Conservation (phyloP, 768 basidiomycete species). For the Amanita subjunquillea region DNA sequence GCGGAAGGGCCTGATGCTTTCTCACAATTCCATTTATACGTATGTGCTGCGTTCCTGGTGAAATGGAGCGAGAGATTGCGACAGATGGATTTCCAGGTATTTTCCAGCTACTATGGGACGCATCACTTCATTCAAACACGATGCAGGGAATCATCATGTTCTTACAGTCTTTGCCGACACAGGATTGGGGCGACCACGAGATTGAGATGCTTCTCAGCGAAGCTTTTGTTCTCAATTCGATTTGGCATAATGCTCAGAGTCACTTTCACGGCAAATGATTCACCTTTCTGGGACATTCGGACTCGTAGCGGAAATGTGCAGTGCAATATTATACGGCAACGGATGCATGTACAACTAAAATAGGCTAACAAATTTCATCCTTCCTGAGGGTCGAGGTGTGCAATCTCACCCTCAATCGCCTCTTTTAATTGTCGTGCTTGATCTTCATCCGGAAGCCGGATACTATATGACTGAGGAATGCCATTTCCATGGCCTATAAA, state of each 20-base stretch:
- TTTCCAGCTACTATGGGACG: conserved; percentile 4
- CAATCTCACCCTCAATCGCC: conserved; percentile 54
- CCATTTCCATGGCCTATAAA: conserved; percentile 66
- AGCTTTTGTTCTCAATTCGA: conserved; percentile 88
- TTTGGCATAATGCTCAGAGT: conserved; percentile 90
- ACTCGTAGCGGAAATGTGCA: background rate
- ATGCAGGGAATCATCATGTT: conserved; percentile 97
- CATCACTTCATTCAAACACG: background rate
- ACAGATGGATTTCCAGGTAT: conserved; percentile 97
- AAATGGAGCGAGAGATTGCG: conserved; percentile 90
- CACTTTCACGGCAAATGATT: conserved; percentile 57
- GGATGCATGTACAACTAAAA: conserved; percentile 1
- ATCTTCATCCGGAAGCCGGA: conserved; percentile 51
- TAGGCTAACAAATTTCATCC: conserved; percentile 4
- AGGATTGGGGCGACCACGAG: conserved; percentile 92
- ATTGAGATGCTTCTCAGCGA: conserved; percentile 92
- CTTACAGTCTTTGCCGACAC: conserved; percentile 84
- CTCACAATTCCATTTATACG: conserved; percentile 97
- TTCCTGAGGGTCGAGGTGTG: conserved; percentile 32
- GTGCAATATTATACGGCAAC: conserved; percentile 1
- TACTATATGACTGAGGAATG: conserved; percentile 45
- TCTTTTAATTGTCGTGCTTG: conserved; percentile 47
- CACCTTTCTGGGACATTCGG: background rate
- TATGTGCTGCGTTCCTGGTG: conserved; percentile 94
- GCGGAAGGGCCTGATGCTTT: conserved; percentile 97